Base-by-base conservation (phyloP, 805 yeast species). In the Priceomyces fermenticarens region DNA sequence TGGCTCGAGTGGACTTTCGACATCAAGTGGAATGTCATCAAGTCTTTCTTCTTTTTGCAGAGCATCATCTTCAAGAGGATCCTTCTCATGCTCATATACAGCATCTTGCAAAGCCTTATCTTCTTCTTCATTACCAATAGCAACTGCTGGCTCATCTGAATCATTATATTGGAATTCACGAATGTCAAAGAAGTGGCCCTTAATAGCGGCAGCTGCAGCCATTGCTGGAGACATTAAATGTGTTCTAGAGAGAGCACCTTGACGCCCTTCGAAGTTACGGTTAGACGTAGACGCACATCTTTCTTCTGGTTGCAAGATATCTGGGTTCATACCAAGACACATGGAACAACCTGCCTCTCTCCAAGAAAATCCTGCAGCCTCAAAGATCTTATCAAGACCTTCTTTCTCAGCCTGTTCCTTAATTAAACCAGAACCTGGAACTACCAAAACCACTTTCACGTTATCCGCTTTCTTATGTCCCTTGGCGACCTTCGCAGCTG, bases 261-360 rank as follows among this genome's bases (percentile, higher is more conserved):
- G 99, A 70, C 99, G 90, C 56, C 99, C 99, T 67, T 91, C 97
- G 61, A 93, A 93, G 73, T 93, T 93, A 78, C 99, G 85, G 77
- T 93, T 93, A 15, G 98, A 91, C 13, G 99, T 93, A 10, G 98
- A 90, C 7, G 99, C 99, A 73, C 99, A 93, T 71, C 99, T 83
- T 69, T 93, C 99, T 59, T 85, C 80, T 31, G 99, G 99, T 47
- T 82, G 78, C 60, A 93, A 78, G 55, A 93, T 91, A 72, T 93
- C 99, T 32, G 98, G 97, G 72, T 93, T 93, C 99, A 93, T 93
- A 67, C 99, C 99, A 39, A 93, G 78, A 73, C 99, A 93, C 99
- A 93, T 93, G 32, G 98, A 91, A 72, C 99, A 93, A 46, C 99
- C 99, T 51, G 99, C 98, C 72, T 93, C 99, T 74, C 99, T 85